Evolutionary conservation across 352 stramenopile species (phyloP).

Genomic region (Globisporangium megalacanthum): DNA sequence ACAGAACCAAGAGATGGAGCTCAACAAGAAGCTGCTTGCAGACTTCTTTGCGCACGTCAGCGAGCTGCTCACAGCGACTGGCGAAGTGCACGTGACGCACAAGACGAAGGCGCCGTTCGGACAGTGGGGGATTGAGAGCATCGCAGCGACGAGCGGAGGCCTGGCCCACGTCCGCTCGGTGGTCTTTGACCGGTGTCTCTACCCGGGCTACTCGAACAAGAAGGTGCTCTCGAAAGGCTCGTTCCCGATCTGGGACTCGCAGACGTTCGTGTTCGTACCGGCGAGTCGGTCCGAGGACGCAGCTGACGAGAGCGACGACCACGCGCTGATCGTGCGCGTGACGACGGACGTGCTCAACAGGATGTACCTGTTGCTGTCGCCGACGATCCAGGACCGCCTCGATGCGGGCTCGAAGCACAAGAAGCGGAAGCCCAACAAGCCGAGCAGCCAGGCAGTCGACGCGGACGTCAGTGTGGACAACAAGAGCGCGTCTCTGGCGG

Average conservation of each 20-base stretch:
- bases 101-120: constrained; percentile 93
- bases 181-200: constrained; percentile 91
- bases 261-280: constrained; percentile 90
- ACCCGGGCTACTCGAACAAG: constrained; percentile 93
- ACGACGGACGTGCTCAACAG: constrained; percentile 60
- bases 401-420: constrained; percentile 45
- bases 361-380: constrained; percentile 59
- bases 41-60: constrained; percentile 83
- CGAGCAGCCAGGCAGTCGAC: constrained; percentile 10
- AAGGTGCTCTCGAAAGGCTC: constrained; percentile 94
- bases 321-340: constrained; percentile 24
- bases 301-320: constrained; percentile 4
- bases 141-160: constrained; percentile 36
- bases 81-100: constrained; percentile 93
- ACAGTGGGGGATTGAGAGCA: constrained; percentile 80
- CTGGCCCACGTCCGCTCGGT: constrained; percentile 68
- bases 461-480: constrained; percentile 1
- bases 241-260: constrained; percentile 96
- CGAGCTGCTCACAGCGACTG: constrained; percentile 39
- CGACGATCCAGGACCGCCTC: constrained; percentile 49
- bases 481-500: neutral
- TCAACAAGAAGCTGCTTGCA: constrained; percentile 90
- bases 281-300: constrained; percentile 12
- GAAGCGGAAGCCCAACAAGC: constrained; percentile 22
- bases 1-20: constrained; percentile 95